These are phyloP conservation scores for Corchorus capsularis DNA, from an alignment of 345 rosid species.

Conservation along the genomic window DNA sequence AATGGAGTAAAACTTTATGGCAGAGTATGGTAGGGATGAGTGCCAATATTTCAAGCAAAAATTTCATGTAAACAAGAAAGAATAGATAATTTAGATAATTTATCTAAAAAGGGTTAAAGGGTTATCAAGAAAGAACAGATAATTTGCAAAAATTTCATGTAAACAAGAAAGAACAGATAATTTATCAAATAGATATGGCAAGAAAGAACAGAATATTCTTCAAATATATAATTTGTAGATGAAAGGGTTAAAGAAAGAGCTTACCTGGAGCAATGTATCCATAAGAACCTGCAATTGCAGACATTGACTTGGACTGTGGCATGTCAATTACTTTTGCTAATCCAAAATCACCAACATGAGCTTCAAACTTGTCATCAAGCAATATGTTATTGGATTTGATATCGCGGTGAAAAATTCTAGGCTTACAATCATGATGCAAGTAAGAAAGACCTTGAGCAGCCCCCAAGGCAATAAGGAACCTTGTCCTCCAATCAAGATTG, in stretches of 20 bases:
- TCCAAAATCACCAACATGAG: conserved; percentile 93
- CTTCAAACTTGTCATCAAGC: conserved; percentile 80
- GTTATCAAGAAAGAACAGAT: no score
- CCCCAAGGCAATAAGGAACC: conserved; percentile 83
- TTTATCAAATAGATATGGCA: no score
- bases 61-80: not conserved
- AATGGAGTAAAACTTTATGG: not conserved
- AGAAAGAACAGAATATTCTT: not conserved
- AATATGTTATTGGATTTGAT: conserved; percentile 82
- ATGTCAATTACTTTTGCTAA: conserved; percentile 86
- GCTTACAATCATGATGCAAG: conserved; percentile 89
- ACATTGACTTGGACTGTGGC: conserved; percentile 92
- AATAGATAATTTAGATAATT: no score
- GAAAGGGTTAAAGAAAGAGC: conserved; percentile 11
- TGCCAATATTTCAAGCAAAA: not conserved
- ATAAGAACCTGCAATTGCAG: conserved; percentile 93
- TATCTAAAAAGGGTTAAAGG: no score
- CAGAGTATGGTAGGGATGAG: not conserved
- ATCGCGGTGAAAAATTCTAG: conserved; percentile 88
- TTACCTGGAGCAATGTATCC: conserved; percentile 96
- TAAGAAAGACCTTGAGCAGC: conserved; percentile 84
- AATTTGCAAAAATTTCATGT: not conserved
- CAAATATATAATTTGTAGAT: not conserved
- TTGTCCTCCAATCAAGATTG: conserved; percentile 67
- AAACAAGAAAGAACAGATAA: no score